Evolutionary conservation across 2,329 filamentous ascomycete genomes (phyloP).

Genomic region (Sarocladium brachiariae): DNA sequence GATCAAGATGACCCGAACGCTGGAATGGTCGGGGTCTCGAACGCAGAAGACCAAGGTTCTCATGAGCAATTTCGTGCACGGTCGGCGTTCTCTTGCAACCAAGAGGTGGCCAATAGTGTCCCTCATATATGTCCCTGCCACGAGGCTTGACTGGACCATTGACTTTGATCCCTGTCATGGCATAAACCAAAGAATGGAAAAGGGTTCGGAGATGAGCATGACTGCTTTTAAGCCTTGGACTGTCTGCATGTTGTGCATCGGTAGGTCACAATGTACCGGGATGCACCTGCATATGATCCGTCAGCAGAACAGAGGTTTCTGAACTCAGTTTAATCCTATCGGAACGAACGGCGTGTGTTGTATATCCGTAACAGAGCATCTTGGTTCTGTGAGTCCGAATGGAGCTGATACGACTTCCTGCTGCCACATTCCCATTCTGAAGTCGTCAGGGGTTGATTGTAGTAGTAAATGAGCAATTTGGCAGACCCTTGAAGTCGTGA

Average conservation of each 20-base stretch:
- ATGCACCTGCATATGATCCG: not conserved
- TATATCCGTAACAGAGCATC: not conserved
- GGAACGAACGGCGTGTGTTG: too few relatives aligned
- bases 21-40: too few relatives aligned
- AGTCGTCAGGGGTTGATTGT: not conserved
- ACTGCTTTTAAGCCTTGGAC: too few relatives aligned
- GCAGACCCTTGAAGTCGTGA: not conserved
- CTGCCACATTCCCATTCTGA: not conserved
- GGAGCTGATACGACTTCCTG: not conserved
- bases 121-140: not conserved
- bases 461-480: conserved; percentile 7
- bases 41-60: too few relatives aligned
- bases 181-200: not conserved
- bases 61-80: too few relatives aligned
- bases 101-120: too few relatives aligned
- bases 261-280: too few relatives aligned
- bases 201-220: conserved; percentile 1
- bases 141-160: not conserved
- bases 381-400: not conserved
- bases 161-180: not conserved
- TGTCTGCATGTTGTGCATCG: conserved; percentile 3
- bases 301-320: not conserved
- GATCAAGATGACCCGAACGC: too few relatives aligned
- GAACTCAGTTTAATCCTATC: too few relatives aligned
- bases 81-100: too few relatives aligned